Conservation (phyloP, 2,329 filamentous ascomycete species). For the Cryphonectria parasitica region DNA sequence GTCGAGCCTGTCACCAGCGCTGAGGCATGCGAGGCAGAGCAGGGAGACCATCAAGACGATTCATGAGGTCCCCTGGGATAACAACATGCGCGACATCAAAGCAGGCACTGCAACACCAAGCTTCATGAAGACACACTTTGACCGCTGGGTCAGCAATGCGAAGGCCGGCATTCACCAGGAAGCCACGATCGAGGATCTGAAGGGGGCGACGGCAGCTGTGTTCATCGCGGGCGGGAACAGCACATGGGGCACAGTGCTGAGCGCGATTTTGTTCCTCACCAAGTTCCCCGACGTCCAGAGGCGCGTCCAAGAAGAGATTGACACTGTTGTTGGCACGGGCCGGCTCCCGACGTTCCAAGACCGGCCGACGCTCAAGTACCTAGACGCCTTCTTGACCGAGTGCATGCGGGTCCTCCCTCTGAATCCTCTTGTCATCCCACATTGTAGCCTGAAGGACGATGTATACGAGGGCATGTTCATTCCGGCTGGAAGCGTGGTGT, state of each 20-base stretch:
- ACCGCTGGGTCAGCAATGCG: slow-evolving; percentile 36
- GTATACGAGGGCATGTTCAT: slow-evolving; percentile 61
- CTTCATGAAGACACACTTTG: slow-evolving; percentile 39
- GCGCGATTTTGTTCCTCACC: slow-evolving; percentile 48
- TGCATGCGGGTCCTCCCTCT: slow-evolving; percentile 49
- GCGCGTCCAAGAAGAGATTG: slow-evolving; percentile 52
- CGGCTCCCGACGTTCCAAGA: slow-evolving; percentile 53
- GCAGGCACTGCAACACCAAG: slow-evolving; percentile 38
- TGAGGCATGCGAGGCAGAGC: slow-evolving; percentile 36
- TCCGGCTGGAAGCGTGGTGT: slow-evolving; percentile 52
- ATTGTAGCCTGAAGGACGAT: slow-evolving; percentile 58
- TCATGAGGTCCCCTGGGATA: slow-evolving; percentile 48
- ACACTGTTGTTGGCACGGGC: slow-evolving; percentile 49
- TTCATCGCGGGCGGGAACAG: slow-evolving; percentile 53
- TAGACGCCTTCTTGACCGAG: slow-evolving; percentile 53
- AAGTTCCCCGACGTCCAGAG: slow-evolving; percentile 48
- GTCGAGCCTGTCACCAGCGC: slow-evolving; percentile 35
- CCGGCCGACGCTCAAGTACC: slow-evolving; percentile 45
- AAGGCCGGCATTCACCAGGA: slow-evolving; percentile 38
- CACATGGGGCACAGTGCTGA: slow-evolving; percentile 47
- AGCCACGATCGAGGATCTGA: slow-evolving; percentile 48
- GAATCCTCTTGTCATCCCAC: slow-evolving; percentile 56
- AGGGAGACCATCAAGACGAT: slow-evolving; percentile 43
- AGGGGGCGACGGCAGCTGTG: slow-evolving; percentile 53
- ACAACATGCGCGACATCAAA: slow-evolving; percentile 38